phyloP scores from a whole-genome alignment of 139 green algal genomes.

The Pleodorina starrii region DNA sequence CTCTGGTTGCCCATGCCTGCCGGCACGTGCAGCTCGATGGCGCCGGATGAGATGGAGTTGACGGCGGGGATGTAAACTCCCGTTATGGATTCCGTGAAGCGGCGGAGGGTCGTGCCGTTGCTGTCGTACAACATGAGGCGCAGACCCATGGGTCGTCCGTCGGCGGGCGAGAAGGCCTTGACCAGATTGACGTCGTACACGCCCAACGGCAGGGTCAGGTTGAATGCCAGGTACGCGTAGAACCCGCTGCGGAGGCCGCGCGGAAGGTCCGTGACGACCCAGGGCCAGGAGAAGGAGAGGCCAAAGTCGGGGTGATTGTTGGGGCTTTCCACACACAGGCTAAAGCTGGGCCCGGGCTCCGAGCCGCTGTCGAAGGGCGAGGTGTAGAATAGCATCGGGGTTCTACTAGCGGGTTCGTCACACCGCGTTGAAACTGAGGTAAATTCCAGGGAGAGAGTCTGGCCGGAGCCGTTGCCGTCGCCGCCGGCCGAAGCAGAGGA shows the following conservation, averaged over 20 bases:
- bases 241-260: background rate
- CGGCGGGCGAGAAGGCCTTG: background rate
- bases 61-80: background rate
- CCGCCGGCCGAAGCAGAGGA: too few species aligned
- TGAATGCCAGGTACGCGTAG: background rate
- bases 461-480: too few species aligned
- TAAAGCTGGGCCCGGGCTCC: background rate
- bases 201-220: background rate
- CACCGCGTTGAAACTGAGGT: background rate
- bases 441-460: background rate
- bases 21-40: background rate
- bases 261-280: background rate
- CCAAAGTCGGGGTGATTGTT: slow-evolving; percentile 9
- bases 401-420: background rate
- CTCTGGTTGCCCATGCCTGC: background rate
- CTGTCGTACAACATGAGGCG: background rate
- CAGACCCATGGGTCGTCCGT: background rate
- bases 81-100: background rate
- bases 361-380: background rate
- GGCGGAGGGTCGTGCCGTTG: background rate
- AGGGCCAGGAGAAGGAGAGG: background rate
- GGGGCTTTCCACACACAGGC: background rate
- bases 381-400: background rate
- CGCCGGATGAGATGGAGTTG: background rate
- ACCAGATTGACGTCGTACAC: slow-evolving; percentile 9